Evolutionary conservation across 306 rosid genomes (phyloP).

Genomic region (Mimosa pudica): DNA sequence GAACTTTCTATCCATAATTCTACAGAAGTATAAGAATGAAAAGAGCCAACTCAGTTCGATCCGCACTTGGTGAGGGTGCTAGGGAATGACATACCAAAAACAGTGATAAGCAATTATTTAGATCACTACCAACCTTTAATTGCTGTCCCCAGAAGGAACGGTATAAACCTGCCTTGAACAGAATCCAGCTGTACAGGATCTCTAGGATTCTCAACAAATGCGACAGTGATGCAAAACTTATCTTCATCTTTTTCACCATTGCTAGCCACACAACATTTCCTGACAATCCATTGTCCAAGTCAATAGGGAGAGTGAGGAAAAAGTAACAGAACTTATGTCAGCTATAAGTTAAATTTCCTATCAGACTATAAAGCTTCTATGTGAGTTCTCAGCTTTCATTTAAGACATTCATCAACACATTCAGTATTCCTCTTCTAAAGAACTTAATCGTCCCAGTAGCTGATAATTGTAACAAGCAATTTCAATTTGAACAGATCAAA

Average conservation of each 20-base stretch:
- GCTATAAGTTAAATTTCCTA: not conserved
- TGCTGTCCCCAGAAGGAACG: constrained; percentile 64
- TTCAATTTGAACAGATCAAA: not conserved
- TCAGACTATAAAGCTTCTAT: not conserved
- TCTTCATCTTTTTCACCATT: constrained; percentile 37
- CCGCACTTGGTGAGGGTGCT: too few relatives aligned
- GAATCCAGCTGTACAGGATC: constrained; percentile 52
- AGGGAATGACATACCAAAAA: not conserved
- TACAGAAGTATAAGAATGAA: not conserved
- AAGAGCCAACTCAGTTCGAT: too few relatives aligned
- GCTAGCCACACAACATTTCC: constrained; percentile 56
- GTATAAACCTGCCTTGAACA: constrained; percentile 63
- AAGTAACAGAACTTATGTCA: constrained; percentile 18
- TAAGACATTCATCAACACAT: not conserved
- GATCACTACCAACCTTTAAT: constrained; percentile 65
- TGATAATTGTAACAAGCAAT: constrained; percentile 14
- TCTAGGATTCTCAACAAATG: constrained; percentile 52
- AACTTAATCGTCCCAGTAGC: constrained; percentile 3
- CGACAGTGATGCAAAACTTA: constrained; percentile 58
- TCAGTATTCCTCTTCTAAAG: constrained; percentile 7
- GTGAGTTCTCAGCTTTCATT: constrained; percentile 6
- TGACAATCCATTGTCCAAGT: constrained; percentile 49
- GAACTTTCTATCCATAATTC: not conserved
- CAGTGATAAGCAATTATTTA: constrained; percentile 10
- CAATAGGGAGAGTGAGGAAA: constrained; percentile 38